Conservation (phyloP, 2,329 filamentous ascomycete species). For the Colletotrichum cuscutae region DNA sequence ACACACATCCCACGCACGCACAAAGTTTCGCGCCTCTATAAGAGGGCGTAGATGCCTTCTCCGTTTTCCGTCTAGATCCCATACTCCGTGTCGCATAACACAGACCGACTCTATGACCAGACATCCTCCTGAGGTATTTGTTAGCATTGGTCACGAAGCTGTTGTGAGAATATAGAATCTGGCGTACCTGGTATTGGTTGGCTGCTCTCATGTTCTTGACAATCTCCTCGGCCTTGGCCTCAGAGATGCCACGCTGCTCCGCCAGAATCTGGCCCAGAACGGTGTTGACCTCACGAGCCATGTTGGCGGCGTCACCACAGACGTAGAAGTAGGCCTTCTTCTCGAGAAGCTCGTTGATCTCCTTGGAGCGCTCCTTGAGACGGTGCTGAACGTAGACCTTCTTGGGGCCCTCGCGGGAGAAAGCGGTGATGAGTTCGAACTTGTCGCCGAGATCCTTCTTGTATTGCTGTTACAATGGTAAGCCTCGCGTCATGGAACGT, state of each 20-base stretch:
- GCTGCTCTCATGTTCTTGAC: constrained; percentile 96
- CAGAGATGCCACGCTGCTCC: constrained; percentile 82
- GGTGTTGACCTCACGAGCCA: constrained; percentile 92
- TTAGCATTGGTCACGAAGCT: constrained; percentile 42
- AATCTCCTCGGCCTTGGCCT: constrained; percentile 92
- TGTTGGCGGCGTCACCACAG: constrained; percentile 96
- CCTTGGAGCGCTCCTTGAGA: constrained; percentile 82
- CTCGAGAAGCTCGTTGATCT: constrained; percentile 87
- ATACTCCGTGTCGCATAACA: constrained; percentile 33
- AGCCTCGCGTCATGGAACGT: not conserved
- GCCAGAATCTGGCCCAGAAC: constrained; percentile 89
- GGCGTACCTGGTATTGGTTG: constrained; percentile 91
- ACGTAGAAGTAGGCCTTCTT: constrained; percentile 97
- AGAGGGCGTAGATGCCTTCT: not conserved
- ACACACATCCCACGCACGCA: not conserved
- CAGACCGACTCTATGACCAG: constrained; percentile 63
- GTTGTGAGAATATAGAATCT: not conserved
- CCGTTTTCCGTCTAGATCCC: not conserved
- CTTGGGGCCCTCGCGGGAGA: constrained; percentile 86
- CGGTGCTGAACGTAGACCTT: constrained; percentile 98
- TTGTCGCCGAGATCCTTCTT: constrained; percentile 85
- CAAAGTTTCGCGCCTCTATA: not conserved
- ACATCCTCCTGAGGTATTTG: constrained; percentile 70
- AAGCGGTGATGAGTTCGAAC: constrained; percentile 91
- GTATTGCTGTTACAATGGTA: constrained; percentile 71